A percentile compares a stretch with the other conserved stretches of the same genome.
These are phyloP conservation scores for Penicillium italicum DNA, from an alignment of 2,329 filamentous ascomycete genomes.

Conservation along the genomic window DNA sequence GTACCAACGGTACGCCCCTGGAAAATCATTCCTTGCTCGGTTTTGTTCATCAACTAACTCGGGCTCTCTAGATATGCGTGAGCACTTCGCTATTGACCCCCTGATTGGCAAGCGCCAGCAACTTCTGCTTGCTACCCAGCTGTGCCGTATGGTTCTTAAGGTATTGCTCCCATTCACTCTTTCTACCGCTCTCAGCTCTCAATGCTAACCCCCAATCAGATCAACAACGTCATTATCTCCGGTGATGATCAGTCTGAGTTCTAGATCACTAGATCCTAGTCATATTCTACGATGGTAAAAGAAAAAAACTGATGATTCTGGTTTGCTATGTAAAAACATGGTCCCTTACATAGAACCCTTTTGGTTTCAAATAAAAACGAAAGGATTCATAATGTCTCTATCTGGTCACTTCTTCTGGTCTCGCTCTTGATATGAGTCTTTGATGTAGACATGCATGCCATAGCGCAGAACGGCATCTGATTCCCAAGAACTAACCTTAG, in stretches of 20 bases:
- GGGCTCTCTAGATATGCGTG: conserved; percentile 73
- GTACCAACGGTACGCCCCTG: conserved; percentile 67
- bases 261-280: conserved; percentile 48
- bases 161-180: conserved; percentile 41
- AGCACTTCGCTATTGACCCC: conserved; percentile 96
- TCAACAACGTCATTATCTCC: conserved; percentile 91
- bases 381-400: conserved; percentile 24
- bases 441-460: background rate
- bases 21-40: background rate
- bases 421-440: background rate
- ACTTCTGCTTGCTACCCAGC: conserved; percentile 89
- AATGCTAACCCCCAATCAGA: conserved; percentile 39
- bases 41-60: conserved; percentile 6
- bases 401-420: background rate
- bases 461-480: background rate
- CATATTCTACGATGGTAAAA: conserved; percentile 21
- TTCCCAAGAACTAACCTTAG: background rate
- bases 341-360: conserved; percentile 26
- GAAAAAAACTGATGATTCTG: conserved; percentile 21
- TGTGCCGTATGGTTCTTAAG: conserved; percentile 98
- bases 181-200: background rate
- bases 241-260: conserved; percentile 85
- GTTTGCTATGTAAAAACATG: conserved; percentile 27
- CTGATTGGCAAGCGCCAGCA: conserved; percentile 98
- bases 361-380: conserved; percentile 24